These are phyloP conservation scores for Penicillium sp. DNA, from an alignment of 2,329 filamentous ascomycete genomes.

Conservation along the genomic window DNA sequence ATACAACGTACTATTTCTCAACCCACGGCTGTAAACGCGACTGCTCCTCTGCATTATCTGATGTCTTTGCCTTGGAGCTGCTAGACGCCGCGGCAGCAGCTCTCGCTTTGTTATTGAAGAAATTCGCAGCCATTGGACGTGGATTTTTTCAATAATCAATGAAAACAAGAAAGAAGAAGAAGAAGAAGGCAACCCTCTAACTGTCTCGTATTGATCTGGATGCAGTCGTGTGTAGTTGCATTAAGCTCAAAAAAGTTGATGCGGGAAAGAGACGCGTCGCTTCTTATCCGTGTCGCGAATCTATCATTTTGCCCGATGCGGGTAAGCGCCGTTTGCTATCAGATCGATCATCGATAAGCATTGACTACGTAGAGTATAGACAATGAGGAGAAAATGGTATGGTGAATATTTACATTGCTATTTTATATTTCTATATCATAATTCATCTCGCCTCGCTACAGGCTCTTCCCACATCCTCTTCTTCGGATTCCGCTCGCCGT, in stretches of 20 bases:
- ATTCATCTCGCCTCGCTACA: slow-evolving; percentile 34
- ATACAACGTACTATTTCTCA: slow-evolving; percentile 79
- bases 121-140: slow-evolving; percentile 64
- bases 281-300: slow-evolving; percentile 7
- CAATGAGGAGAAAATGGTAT: background rate
- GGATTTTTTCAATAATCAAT: background rate
- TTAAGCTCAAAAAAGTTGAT: slow-evolving; percentile 5
- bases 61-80: slow-evolving; percentile 62
- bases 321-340: background rate
- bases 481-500: slow-evolving; percentile 43
- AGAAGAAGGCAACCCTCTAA: too few relatives aligned
- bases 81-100: slow-evolving; percentile 61
- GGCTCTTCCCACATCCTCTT: slow-evolving; percentile 48
- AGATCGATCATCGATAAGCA: background rate
- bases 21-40: slow-evolving; percentile 86
- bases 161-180: background rate
- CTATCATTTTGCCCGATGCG: slow-evolving; percentile 8
- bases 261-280: slow-evolving; percentile 12
- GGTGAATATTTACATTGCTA: background rate
- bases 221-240: background rate
- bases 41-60: slow-evolving; percentile 58
- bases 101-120: slow-evolving; percentile 93
- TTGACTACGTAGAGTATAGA: background rate
- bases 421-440: background rate
- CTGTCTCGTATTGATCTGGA: too few relatives aligned